Conservation (phyloP, 306 rosid species). For the Trifolium repens region DNA sequence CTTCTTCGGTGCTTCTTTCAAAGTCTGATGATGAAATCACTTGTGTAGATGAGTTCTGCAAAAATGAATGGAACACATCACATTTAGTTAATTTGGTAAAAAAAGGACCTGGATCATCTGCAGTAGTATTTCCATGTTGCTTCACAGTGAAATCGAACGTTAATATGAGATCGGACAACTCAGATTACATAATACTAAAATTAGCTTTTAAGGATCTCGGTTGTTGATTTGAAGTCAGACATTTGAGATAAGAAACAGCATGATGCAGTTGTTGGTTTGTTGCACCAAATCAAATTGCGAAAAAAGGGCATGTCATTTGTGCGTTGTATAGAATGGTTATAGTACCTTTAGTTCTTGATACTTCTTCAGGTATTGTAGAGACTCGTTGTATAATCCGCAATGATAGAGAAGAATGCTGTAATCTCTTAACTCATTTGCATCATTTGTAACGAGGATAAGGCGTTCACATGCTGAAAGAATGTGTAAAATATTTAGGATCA, state of each 20-base stretch:
- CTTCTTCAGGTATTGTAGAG: conserved; percentile 63
- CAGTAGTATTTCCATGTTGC: not conserved
- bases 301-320: not conserved
- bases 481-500: conserved; percentile 27
- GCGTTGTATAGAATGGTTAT: conserved; percentile 12
- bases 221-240: not conserved
- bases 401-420: conserved; percentile 93
- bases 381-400: conserved; percentile 76
- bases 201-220: not conserved
- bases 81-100: conserved; percentile 29
- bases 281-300: not conserved
- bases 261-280: not conserved
- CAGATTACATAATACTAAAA: not conserved
- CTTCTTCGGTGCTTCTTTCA: conserved; percentile 60
- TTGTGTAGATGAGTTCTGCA: conserved; percentile 56
- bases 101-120: not conserved
- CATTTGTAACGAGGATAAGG: conserved; percentile 70
- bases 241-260: not conserved
- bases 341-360: conserved; percentile 64
- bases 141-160: not conserved
- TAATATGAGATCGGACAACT: not conserved
- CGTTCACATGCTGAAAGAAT: conserved; percentile 86
- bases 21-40: conserved; percentile 38
- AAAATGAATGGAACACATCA: conserved; percentile 1
- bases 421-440: conserved; percentile 78